Conservation (phyloP, 305 asterid genomes). For the Fraxinus sp. region DNA sequence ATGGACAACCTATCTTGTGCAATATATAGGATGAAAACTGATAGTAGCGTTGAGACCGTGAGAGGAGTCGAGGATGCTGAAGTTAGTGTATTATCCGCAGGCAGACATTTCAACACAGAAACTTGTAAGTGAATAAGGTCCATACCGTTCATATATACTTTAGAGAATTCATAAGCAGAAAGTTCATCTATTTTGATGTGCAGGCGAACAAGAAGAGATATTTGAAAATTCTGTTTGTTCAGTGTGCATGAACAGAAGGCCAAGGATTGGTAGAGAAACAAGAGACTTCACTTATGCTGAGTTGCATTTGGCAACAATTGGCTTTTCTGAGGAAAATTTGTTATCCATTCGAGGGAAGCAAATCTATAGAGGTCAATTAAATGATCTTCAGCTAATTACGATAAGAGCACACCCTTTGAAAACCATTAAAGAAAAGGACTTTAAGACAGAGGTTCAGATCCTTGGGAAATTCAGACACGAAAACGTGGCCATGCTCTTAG, state of each 20-base stretch:
- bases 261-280: slow-evolving; percentile 19
- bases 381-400: slow-evolving; percentile 36
- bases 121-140: slow-evolving; percentile 30
- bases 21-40: slow-evolving; percentile 37
- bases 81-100: background rate
- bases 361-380: slow-evolving; percentile 35
- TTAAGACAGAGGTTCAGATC: slow-evolving; percentile 36
- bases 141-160: background rate
- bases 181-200: background rate
- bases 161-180: background rate
- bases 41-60: slow-evolving; percentile 31
- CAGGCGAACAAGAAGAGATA: slow-evolving; percentile 29
- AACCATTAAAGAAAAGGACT: slow-evolving; percentile 40
- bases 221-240: slow-evolving; percentile 31
- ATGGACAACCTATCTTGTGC: slow-evolving; percentile 46
- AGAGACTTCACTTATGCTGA: slow-evolving; percentile 45
- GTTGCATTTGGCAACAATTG: slow-evolving; percentile 45
- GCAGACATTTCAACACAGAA: slow-evolving; percentile 5
- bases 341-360: slow-evolving; percentile 32
- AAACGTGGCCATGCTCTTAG: slow-evolving; percentile 49
- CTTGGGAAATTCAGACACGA: slow-evolving; percentile 45
- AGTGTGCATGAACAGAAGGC: slow-evolving; percentile 34
- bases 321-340: slow-evolving; percentile 36
- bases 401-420: slow-evolving; percentile 47
- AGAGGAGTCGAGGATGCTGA: slow-evolving; percentile 34